phyloP scores from a whole-genome alignment of 2,329 filamentous ascomycete species.

The Sporothrix pallida region DNA sequence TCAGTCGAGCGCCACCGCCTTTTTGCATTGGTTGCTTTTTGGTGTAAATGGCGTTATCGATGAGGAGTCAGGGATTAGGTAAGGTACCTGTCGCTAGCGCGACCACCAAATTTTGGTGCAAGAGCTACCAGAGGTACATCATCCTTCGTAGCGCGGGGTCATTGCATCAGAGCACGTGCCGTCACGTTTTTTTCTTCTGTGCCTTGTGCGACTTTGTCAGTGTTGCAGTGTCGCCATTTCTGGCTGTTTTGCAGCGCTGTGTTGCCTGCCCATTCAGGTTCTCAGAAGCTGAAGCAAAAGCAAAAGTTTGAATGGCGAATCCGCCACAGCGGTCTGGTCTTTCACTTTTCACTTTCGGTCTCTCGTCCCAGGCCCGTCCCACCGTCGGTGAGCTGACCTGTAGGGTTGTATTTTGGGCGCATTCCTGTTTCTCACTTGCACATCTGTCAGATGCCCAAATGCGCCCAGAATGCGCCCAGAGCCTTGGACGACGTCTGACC shows the following conservation, averaged over 20 bases:
- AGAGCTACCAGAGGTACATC: not conserved
- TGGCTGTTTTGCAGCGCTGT: not conserved
- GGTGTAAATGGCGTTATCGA: conserved; percentile 33
- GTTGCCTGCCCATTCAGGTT: conserved; percentile 22
- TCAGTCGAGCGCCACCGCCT: conserved; percentile 32
- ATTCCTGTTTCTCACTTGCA: no score
- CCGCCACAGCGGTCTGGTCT: not conserved
- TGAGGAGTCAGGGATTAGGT: not conserved
- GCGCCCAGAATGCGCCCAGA: not conserved
- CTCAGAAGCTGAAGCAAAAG: not conserved
- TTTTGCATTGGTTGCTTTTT: conserved; percentile 34
- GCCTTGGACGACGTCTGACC: not conserved
- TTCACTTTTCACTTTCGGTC: no score
- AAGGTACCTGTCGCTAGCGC: not conserved
- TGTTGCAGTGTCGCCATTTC: conserved; percentile 26
- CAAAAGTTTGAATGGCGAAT: conserved; percentile 17
- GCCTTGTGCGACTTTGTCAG: no score
- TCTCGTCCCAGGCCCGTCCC: not conserved
- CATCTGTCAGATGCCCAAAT: not conserved
- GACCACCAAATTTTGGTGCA: not conserved
- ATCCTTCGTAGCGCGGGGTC: not conserved
- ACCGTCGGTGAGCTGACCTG: conserved; percentile 13
- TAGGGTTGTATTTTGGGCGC: no score
- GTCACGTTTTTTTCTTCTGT: conserved; percentile 13
- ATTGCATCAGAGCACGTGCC: conserved; percentile 30